Percentiles rank a stretch among this genome's conserved stretches.
Evolutionary conservation across 2,329 filamentous ascomycete species (phyloP).

Genomic region (Dactylellina leptospora): DNA sequence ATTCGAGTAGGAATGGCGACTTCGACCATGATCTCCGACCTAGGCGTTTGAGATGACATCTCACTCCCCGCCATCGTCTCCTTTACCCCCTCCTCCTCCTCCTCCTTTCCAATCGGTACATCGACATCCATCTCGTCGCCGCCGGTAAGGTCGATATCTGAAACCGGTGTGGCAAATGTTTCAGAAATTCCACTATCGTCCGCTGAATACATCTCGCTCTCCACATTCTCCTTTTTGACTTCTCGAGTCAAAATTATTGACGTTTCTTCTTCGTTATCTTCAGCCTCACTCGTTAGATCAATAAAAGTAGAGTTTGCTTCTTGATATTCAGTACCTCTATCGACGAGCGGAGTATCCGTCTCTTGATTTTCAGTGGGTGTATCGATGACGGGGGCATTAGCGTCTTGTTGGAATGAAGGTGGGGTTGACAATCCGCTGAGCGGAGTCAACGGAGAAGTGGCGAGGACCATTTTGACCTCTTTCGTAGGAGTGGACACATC

Average conservation of each 20-base stretch:
- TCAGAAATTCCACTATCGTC: background rate
- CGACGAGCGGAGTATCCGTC: too few species aligned
- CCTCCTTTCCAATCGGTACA: too few species aligned
- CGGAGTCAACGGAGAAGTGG: slow-evolving; percentile 24
- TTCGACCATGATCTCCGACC: background rate
- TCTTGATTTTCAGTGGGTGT: too few species aligned
- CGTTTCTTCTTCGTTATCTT: background rate
- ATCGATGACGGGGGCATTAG: too few species aligned
- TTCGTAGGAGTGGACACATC: too few species aligned
- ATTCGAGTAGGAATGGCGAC: background rate
- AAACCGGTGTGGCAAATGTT: background rate
- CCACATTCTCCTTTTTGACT: background rate
- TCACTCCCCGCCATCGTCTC: too few species aligned
- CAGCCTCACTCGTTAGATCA: background rate
- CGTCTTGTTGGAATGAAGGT: background rate
- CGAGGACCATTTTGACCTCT: background rate
- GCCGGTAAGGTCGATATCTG: background rate
- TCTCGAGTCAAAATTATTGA: background rate
- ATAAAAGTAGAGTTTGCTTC: too few species aligned
- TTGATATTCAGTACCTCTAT: too few species aligned
- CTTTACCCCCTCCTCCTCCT: too few species aligned
- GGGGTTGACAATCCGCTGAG: slow-evolving; percentile 23
- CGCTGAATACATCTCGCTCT: background rate
- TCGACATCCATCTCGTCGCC: too few species aligned
- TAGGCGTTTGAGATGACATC: background rate